Evolutionary conservation across 2,329 filamentous ascomycete genomes (phyloP), one percentile per base, ranked within the genome.

Genomic region (Waltergamsia citrina): DNA sequence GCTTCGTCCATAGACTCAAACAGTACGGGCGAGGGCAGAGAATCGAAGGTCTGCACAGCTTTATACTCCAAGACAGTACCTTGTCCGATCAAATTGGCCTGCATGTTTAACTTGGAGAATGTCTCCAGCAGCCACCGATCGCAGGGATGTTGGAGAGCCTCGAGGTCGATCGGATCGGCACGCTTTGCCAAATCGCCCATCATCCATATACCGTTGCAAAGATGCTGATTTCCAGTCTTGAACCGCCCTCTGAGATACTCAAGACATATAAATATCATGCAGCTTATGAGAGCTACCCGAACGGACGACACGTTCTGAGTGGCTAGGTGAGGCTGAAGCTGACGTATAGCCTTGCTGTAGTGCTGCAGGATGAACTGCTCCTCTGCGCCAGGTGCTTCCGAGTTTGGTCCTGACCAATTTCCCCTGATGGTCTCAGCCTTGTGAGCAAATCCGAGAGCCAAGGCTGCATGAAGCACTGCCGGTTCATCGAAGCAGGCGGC

Each of bases 401-500:
- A n/a, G 19, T 15, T 18, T 10, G 9, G 15, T 7, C 9, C 12
- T 7, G 18, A 17, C n/a, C 19, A 24, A 7, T n/a, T 25, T n/a
- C 31, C 28, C n/a, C 17, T 32, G 17, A 37, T 46, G 37, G 24
- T 39, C 34, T 43, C 46, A 10, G 34, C 29, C 31, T 38, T 45
- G 37, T 60, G 60, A 1, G 51, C 48, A 5, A 58, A 53, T n/a
- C 54, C 53, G 12, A 66, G 40, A 9, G 62, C 57, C 6, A 64
- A 41, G 9, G 60, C 43, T 3, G 62, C 61, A 44, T 65, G 60
- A n/a, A 57, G 41, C 3, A 65, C 49, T 5, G 60, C 57, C 0
- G 59, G 56, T 33, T 63, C 61, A 8, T 45, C 45, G 3, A 41
- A 38, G 32, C 54, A 54, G 4, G 57, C 57, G 34, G 62, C 59